phyloP scores from a whole-genome alignment of 768 basidiomycete species.

The Boletus rufocinnamomeus region DNA sequence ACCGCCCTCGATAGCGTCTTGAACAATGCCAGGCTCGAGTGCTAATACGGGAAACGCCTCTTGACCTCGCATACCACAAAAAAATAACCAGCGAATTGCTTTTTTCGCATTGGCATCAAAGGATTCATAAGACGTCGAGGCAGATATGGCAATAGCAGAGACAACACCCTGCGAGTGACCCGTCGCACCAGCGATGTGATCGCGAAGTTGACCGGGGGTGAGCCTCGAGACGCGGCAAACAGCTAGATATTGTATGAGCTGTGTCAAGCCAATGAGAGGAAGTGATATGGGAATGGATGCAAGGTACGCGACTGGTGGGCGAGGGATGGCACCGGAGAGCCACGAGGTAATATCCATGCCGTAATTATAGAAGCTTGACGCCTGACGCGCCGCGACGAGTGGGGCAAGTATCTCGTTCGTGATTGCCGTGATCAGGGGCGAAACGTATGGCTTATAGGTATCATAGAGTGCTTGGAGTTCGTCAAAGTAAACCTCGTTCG shows the following conservation, averaged over 20 bases:
- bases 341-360: slow-evolving; percentile 84
- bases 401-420: slow-evolving; percentile 70
- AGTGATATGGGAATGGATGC: slow-evolving; percentile 93
- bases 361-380: slow-evolving; percentile 66
- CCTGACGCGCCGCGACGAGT: slow-evolving; percentile 59
- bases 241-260: slow-evolving; percentile 89
- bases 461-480: slow-evolving; percentile 92
- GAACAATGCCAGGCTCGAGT: slow-evolving; percentile 83
- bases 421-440: slow-evolving; percentile 64
- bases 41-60: slow-evolving; percentile 92
- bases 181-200: slow-evolving; percentile 80
- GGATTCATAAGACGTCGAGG: slow-evolving; percentile 73
- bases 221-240: slow-evolving; percentile 74
- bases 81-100: slow-evolving; percentile 91
- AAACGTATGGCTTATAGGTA: slow-evolving; percentile 86
- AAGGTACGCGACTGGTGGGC: slow-evolving; percentile 82
- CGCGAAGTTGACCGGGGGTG: slow-evolving; percentile 78
- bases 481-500: slow-evolving; percentile 97
- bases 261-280: slow-evolving; percentile 94
- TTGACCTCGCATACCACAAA: slow-evolving; percentile 89
- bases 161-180: slow-evolving; percentile 98
- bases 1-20: slow-evolving; percentile 87
- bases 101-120: slow-evolving; percentile 78
- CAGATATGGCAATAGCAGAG: slow-evolving; percentile 86
- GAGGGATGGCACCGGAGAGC: slow-evolving; percentile 69